Conservation (phyloP, 2,329 filamentous ascomycete species). For the Sporothrix pallida region DNA sequence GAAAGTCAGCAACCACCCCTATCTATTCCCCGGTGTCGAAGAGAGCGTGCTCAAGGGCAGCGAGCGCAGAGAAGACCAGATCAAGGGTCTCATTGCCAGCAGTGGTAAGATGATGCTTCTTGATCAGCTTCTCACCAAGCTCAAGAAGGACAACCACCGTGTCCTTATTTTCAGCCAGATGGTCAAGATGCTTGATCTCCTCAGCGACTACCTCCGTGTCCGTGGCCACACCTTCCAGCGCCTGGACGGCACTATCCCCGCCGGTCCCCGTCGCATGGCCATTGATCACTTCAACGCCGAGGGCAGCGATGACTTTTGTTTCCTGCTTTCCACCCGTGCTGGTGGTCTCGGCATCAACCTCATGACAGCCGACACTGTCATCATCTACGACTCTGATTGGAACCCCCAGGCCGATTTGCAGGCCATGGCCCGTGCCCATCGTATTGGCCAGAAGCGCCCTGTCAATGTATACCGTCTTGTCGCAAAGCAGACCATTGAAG, state of each 20-base stretch:
- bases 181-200: slow-evolving; percentile 97
- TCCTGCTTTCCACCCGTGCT: slow-evolving; percentile 90
- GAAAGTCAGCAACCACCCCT: slow-evolving; percentile 98
- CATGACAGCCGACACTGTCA: slow-evolving; percentile 97
- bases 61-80: slow-evolving; percentile 81
- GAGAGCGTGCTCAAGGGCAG: slow-evolving; percentile 84
- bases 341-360: slow-evolving; percentile 98
- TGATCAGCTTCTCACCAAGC: slow-evolving; percentile 90
- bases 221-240: slow-evolving; percentile 96
- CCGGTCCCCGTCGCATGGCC: slow-evolving; percentile 84
- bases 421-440: slow-evolving; percentile 97
- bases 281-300: slow-evolving; percentile 99
- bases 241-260: slow-evolving; percentile 91
- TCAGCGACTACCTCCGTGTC: slow-evolving; percentile 90
- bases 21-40: slow-evolving; percentile 95
- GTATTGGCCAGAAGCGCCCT: slow-evolving; percentile 94
- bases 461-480: slow-evolving; percentile 97
- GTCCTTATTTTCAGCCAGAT: slow-evolving; percentile 99
- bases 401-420: slow-evolving; percentile 98
- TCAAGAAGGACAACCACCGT: slow-evolving; percentile 91
- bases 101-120: slow-evolving; percentile 99
- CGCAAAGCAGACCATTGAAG: slow-evolving; percentile 97
- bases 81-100: slow-evolving; percentile 92
- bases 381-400: slow-evolving; percentile 98
- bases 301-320: slow-evolving; percentile 93